Percentiles rank a stretch among this genome's conserved stretches.
phyloP scores from a whole-genome alignment of 75 land plant species.

The Pseudotsuga menziesii region DNA sequence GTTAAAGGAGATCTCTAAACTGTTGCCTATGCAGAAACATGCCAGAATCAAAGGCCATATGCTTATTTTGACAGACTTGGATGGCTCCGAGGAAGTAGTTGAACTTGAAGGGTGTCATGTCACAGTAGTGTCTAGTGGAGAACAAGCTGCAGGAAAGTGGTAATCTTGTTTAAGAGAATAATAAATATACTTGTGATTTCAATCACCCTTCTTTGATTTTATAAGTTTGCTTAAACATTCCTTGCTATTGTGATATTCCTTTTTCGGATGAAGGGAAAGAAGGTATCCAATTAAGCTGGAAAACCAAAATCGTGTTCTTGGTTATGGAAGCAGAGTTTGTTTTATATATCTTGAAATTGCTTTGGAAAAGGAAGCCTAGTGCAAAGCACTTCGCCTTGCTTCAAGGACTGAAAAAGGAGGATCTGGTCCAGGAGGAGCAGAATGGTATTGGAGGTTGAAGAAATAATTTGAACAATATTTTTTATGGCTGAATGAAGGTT shows the following conservation, averaged over 20 bases:
- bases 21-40: conserved; percentile 48
- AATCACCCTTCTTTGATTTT: background rate
- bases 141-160: conserved; percentile 68
- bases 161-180: conserved; percentile 4
- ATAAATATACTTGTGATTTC: background rate
- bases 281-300: conserved; percentile 81
- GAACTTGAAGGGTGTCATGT: conserved; percentile 51
- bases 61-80: conserved; percentile 42
- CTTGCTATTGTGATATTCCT: background rate
- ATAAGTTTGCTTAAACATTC: background rate
- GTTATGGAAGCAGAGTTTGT: conserved; percentile 39
- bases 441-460: conserved; percentile 42
- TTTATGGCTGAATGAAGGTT: conserved; percentile 30
- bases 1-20: conserved; percentile 46
- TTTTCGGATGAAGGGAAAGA: conserved; percentile 59
- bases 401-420: conserved; percentile 32
- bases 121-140: conserved; percentile 70
- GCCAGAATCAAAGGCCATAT: conserved; percentile 49
- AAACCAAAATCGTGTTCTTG: conserved; percentile 36
- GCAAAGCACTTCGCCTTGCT: conserved; percentile 88
- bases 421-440: conserved; percentile 4
- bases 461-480: conserved; percentile 60
- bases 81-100: conserved; percentile 56
- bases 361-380: conserved; percentile 98
- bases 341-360: conserved; percentile 82